Evolutionary conservation across 1,284 basidiomycete species (phyloP), one percentile per base, ranked within the genome.

Genomic region (Apiotrichum sp.): DNA sequence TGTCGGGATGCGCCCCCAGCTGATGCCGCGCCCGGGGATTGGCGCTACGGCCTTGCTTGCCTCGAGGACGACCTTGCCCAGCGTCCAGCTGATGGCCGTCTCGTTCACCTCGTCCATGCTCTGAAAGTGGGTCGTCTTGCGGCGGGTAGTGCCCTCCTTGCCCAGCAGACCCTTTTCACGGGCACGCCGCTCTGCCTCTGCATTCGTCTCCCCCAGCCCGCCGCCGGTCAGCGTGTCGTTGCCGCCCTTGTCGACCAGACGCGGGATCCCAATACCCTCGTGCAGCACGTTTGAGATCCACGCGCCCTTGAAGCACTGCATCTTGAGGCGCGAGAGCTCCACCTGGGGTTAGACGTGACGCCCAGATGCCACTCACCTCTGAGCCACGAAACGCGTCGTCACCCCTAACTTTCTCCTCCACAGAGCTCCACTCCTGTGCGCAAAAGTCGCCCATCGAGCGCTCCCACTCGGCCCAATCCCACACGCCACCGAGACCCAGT

Each of bases 221-320:
- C 72, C 74, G 4, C 73, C 78, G 0, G 83, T 84, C n/a, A 76
- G 60, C 5, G 73, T 75, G 38, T 68, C 63, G 57, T 72, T 87
- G 1, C 90, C 91, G 5, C 83, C 87, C 3, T 82, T 80, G 71
- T 97, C 93, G 45, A 90, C 83, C 36, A 97, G 86, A 35, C 96
- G 83, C 10, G 96, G 96, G 69, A 99, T 84, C 13, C 92, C 93
- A 53, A 99, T 87, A 31, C 95, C 96, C 68, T 97, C 90, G 69
- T 98, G 95, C 4, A 99, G 78, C 31, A 99, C 88, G 69, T 97
- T 98, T 55, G 88, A 86, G 57, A 99, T 84, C 96, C 96, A 99
- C 1, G 95, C 93, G 1, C 95, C 92, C 74, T 99, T 99, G 85
- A 99, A 98, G 73, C 96, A 98, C 71, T 99, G 96, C 87, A 95